Conservation (phyloP, 2,329 filamentous ascomycete species). For the Penicillium sp. region DNA sequence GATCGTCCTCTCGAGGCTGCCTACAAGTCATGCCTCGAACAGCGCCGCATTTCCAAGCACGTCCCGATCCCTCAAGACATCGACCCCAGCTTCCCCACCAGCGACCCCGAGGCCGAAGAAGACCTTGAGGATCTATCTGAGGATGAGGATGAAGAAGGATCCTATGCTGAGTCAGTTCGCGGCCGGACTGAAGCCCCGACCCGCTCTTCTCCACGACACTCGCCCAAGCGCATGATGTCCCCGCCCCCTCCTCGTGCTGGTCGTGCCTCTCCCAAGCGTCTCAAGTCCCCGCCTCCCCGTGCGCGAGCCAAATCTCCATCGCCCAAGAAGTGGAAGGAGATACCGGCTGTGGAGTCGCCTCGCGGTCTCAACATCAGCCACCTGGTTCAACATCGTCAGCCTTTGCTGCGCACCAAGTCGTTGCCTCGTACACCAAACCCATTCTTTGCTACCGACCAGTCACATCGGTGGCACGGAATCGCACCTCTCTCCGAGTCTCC, state of each 20-base stretch:
- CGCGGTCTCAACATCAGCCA: slow-evolving; percentile 55
- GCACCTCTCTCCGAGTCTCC: slow-evolving; percentile 37
- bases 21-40: slow-evolving; percentile 81
- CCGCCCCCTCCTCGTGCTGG: slow-evolving; percentile 53
- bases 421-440: slow-evolving; percentile 76
- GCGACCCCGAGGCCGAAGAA: slow-evolving; percentile 84
- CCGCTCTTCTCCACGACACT: slow-evolving; percentile 56
- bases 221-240: slow-evolving; percentile 64
- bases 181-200: slow-evolving; percentile 45
- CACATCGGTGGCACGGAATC: slow-evolving; percentile 33
- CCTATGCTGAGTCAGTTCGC: slow-evolving; percentile 55
- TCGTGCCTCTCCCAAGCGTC: slow-evolving; percentile 62
- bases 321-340: slow-evolving; percentile 40
- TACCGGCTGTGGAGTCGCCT: slow-evolving; percentile 45
- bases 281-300: slow-evolving; percentile 70
- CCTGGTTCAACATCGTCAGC: slow-evolving; percentile 63
- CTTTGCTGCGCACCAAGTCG: slow-evolving; percentile 77
- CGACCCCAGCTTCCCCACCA: slow-evolving; percentile 94
- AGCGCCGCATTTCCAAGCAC: slow-evolving; percentile 78
- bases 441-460: slow-evolving; percentile 53
- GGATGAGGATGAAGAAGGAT: slow-evolving; percentile 55
- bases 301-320: slow-evolving; percentile 44
- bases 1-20: slow-evolving; percentile 92
- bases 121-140: slow-evolving; percentile 66
- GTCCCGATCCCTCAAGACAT: slow-evolving; percentile 90